Conservation (phyloP, 73 alveolate genomes). For the Paramecium bursaria region DNA sequence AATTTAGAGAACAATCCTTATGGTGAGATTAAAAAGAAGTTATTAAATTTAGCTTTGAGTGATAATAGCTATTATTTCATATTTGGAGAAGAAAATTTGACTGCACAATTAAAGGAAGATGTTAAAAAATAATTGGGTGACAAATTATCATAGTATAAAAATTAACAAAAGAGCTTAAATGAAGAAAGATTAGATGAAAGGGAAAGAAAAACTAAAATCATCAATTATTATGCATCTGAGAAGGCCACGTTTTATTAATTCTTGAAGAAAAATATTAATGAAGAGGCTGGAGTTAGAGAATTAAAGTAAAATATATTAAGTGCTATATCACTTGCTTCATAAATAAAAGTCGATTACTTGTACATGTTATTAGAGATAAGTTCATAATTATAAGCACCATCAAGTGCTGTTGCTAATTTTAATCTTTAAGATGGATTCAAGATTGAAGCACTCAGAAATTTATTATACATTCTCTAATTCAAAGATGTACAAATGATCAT, state of each 20-base stretch:
- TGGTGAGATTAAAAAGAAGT: no score
- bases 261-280: not conserved
- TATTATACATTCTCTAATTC: not conserved
- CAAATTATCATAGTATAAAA: no score
- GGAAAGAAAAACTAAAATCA: no score
- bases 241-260: not conserved
- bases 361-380: conserved; percentile 42
- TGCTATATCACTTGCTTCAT: not conserved
- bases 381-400: not conserved
- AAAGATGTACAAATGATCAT: not conserved
- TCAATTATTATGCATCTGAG: conserved; percentile 28
- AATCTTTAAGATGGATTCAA: conserved; percentile 12
- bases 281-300: not conserved
- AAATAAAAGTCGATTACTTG: conserved; percentile 10
- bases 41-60: no score
- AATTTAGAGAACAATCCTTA: no score
- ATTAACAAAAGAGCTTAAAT: no score
- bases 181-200: no score
- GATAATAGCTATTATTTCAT: no score
- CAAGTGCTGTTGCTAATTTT: not conserved
- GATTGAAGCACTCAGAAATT: conserved; percentile 27
- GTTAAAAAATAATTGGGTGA: no score
- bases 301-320: conserved; percentile 3
- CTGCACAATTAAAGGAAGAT: no score
- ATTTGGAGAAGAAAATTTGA: no score